Evolutionary conservation across 2,329 filamentous ascomycete species (phyloP).

Genomic region (Paraphaeosphaeria sporulosa): DNA sequence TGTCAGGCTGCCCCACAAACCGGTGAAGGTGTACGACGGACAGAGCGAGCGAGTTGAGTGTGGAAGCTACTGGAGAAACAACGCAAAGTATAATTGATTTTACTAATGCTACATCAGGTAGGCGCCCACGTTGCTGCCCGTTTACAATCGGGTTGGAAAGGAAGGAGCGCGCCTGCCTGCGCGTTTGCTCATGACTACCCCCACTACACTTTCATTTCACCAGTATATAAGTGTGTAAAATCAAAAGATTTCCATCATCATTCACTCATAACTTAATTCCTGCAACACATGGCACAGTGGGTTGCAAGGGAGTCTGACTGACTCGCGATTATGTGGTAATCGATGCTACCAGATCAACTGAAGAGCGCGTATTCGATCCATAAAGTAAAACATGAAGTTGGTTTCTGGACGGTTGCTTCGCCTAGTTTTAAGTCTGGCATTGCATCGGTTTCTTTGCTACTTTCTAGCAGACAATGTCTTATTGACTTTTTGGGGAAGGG

Average conservation of each 20-base stretch:
- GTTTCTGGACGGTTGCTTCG: slow-evolving; percentile 2
- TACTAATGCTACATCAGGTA: background rate
- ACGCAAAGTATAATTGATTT: too few relatives aligned
- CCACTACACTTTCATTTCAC: background rate
- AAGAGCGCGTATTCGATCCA: background rate
- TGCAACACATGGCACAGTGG: background rate
- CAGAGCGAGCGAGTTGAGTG: too few relatives aligned
- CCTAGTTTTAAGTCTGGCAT: background rate
- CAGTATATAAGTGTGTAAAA: background rate
- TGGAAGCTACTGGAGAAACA: too few relatives aligned
- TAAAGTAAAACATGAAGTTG: background rate
- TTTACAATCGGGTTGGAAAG: background rate
- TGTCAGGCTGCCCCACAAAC: too few relatives aligned
- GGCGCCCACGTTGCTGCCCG: background rate
- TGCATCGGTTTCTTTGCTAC: slow-evolving; percentile 1
- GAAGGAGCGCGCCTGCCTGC: background rate
- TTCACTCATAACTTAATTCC: background rate
- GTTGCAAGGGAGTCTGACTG: background rate
- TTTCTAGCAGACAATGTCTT: background rate
- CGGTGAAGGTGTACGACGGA: too few relatives aligned
- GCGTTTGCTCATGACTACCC: background rate
- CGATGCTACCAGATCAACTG: background rate
- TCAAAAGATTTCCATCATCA: background rate
- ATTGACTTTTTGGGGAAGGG: too few relatives aligned
- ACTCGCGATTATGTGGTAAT: background rate